phyloP scores from a whole-genome alignment of 1,284 basidiomycete genomes.

The Ustilago crameri region DNA sequence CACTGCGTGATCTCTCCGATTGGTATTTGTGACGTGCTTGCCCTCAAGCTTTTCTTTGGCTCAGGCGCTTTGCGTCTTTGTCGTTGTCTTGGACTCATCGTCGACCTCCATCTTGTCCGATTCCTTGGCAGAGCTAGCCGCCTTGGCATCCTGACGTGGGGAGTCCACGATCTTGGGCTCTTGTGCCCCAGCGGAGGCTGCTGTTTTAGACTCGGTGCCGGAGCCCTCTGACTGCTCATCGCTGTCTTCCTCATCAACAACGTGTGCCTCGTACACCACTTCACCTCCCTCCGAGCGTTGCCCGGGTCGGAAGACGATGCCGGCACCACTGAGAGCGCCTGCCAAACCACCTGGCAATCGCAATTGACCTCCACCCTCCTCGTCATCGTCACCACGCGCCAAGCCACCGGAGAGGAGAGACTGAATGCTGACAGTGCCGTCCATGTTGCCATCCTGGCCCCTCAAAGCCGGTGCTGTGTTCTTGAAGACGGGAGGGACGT shows the following conservation, averaged over 20 bases:
- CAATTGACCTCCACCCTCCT: conserved; percentile 37
- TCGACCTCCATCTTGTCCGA: conserved; percentile 42
- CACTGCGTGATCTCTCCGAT: not conserved
- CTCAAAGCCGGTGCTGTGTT: conserved; percentile 66
- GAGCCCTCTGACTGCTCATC: conserved; percentile 41
- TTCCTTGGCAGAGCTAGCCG: conserved; percentile 26
- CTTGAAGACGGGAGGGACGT: conserved; percentile 72
- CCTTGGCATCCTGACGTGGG: conserved; percentile 45
- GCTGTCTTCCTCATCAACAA: conserved; percentile 58
- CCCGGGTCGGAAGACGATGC: conserved; percentile 62
- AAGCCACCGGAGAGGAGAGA: conserved; percentile 63
- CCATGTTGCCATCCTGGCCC: conserved; percentile 25
- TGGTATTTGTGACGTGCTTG: not conserved
- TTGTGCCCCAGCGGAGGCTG: conserved; percentile 9
- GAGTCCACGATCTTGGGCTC: conserved; percentile 56
- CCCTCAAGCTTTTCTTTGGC: not conserved
- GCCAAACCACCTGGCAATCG: conserved; percentile 54
- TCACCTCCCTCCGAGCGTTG: conserved; percentile 56
- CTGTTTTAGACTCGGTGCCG: conserved; percentile 16
- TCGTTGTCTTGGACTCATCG: conserved; percentile 6
- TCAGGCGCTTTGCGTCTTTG: conserved; percentile 12
- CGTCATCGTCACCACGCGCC: conserved; percentile 50
- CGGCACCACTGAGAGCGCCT: conserved; percentile 57
- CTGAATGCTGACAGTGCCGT: conserved; percentile 58
- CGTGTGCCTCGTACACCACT: conserved; percentile 61